These are phyloP conservation scores for Immersiporthe knoxdaviesiana DNA, from an alignment of 2,329 filamentous ascomycete genomes.

Conservation along the genomic window DNA sequence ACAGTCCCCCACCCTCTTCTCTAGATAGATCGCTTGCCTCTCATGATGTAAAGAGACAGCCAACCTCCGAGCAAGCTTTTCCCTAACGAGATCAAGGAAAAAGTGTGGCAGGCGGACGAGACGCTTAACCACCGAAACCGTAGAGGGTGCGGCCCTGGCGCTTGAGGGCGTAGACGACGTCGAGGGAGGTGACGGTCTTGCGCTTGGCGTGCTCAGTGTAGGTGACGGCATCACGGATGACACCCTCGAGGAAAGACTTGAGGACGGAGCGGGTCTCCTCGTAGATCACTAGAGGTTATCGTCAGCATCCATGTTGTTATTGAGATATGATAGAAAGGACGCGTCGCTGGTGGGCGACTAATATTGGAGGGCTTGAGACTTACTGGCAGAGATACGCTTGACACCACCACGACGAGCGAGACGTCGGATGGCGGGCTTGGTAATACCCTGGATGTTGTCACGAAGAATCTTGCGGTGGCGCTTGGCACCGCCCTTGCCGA, in stretches of 20 bases:
- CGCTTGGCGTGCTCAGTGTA: slow-evolving; percentile 85
- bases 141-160: slow-evolving; percentile 69
- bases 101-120: background rate
- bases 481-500: slow-evolving; percentile 98
- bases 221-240: slow-evolving; percentile 79
- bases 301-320: slow-evolving; percentile 28
- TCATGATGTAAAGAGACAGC: slow-evolving; percentile 15
- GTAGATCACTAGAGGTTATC: slow-evolving; percentile 67
- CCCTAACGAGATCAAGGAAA: background rate
- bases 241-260: slow-evolving; percentile 82
- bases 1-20: slow-evolving; percentile 14
- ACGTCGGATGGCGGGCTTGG: slow-evolving; percentile 97
- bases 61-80: slow-evolving; percentile 5
- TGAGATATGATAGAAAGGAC: background rate
- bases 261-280: slow-evolving; percentile 81
- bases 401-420: slow-evolving; percentile 98
- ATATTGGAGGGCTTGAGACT: slow-evolving; percentile 39
- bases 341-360: background rate
- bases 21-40: slow-evolving; percentile 5
- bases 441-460: slow-evolving; percentile 99
- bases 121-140: slow-evolving; percentile 66
- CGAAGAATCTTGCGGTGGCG: slow-evolving; percentile 98
- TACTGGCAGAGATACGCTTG: slow-evolving; percentile 99
- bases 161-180: slow-evolving; percentile 67
- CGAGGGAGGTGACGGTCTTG: slow-evolving; percentile 70